These are phyloP conservation scores for Lactarius tabidus DNA, from an alignment of 768 basidiomycete species.

Conservation along the genomic window DNA sequence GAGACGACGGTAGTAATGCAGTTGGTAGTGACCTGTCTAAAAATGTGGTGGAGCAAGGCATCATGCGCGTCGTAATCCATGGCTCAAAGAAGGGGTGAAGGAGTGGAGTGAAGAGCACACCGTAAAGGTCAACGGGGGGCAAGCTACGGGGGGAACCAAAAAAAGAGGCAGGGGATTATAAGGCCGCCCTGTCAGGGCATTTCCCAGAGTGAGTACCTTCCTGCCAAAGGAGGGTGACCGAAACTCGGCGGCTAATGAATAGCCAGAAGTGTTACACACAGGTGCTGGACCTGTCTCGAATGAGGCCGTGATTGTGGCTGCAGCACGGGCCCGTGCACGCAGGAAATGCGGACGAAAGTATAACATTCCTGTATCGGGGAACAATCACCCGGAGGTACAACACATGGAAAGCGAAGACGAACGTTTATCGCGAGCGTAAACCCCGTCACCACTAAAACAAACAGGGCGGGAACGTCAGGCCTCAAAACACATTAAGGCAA, in stretches of 20 bases:
- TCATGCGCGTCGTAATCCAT: constrained; percentile 83
- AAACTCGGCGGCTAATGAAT: constrained; percentile 2
- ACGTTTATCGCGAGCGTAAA: background rate
- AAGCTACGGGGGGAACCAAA: constrained; percentile 21
- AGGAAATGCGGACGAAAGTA: constrained; percentile 12
- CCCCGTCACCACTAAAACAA: background rate
- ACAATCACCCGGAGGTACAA: constrained; percentile 4
- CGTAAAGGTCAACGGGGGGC: constrained; percentile 17
- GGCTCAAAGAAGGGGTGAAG: constrained; percentile 5
- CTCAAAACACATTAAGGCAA: background rate
- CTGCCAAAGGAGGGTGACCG: background rate
- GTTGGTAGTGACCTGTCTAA: constrained; percentile 53
- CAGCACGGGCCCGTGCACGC: background rate
- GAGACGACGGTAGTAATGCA: background rate
- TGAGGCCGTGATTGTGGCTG: constrained; percentile 1
- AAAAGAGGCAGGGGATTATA: constrained; percentile 7
- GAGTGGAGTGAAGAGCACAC: constrained; percentile 12
- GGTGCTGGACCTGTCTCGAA: background rate
- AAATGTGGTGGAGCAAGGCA: constrained; percentile 75
- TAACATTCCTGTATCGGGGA: background rate
- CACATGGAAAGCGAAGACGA: background rate
- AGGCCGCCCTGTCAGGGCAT: background rate
- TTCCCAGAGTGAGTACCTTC: background rate
- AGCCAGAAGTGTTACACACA: background rate
- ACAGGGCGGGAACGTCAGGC: background rate